Percentiles rank a stretch among this genome's conserved stretches.
Conservation (phyloP, 2,329 filamentous ascomycete species). For the Fusarium austroafricanum region DNA sequence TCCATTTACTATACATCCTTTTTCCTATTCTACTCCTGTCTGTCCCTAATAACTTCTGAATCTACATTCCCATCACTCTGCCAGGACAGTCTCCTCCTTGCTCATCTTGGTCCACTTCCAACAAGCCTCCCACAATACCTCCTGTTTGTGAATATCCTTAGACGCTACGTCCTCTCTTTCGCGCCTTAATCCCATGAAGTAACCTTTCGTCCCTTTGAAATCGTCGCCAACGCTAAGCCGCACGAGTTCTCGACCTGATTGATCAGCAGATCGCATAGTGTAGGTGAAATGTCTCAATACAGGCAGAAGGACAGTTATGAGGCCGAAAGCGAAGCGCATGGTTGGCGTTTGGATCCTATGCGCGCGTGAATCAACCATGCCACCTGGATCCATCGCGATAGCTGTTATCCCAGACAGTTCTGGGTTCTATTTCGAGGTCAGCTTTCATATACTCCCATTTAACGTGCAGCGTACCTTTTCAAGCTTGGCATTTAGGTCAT, state of each 20-base stretch:
- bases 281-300: constrained; percentile 14
- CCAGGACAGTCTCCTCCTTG: constrained; percentile 25
- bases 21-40: too few relatives aligned
- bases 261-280: constrained; percentile 17
- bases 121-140: constrained; percentile 29
- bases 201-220: constrained; percentile 12
- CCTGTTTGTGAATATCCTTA: background rate
- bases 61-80: background rate
- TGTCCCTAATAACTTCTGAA: too few relatives aligned
- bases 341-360: constrained; percentile 23
- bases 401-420: constrained; percentile 36
- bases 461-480: background rate
- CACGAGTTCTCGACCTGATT: constrained; percentile 29
- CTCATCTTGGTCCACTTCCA: constrained; percentile 32
- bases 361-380: constrained; percentile 39
- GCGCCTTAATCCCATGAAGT: constrained; percentile 8
- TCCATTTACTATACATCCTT: too few relatives aligned
- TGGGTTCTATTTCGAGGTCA: constrained; percentile 17
- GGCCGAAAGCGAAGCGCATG: background rate
- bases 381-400: constrained; percentile 40
- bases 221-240: constrained; percentile 23
- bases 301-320: background rate
- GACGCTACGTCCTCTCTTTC: constrained; percentile 5
- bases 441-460: fast-evolving
- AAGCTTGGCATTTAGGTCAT: constrained; percentile 36